Percentiles rank a stretch among this genome's conserved stretches.
Evolutionary conservation across 352 stramenopile genomes (phyloP).

Genomic region (Halophytophthora batemanensis): DNA sequence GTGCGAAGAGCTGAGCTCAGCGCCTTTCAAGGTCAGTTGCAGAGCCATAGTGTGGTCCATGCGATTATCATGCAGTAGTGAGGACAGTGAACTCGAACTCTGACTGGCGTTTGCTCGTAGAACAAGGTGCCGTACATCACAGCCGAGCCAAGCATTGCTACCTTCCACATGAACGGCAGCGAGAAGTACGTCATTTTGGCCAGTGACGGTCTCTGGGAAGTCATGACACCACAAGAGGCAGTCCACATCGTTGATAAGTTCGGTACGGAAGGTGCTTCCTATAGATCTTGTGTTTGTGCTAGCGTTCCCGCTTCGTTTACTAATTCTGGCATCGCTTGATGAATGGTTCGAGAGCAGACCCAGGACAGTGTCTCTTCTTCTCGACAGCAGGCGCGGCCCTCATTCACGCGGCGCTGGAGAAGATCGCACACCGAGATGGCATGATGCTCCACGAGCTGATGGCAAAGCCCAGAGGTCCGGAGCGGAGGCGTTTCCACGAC

Average conservation of each 20-base stretch:
- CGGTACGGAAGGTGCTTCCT: constrained; percentile 28
- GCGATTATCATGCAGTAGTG: background rate
- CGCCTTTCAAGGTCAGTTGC: constrained; percentile 81
- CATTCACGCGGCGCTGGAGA: constrained; percentile 69
- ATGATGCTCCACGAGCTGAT: constrained; percentile 72
- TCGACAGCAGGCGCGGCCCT: constrained; percentile 47
- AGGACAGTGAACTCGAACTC: background rate
- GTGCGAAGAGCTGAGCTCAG: constrained; percentile 86
- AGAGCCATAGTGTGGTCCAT: background rate
- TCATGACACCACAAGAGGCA: constrained; percentile 62
- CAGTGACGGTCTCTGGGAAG: constrained; percentile 83
- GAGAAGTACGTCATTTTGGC: constrained; percentile 78
- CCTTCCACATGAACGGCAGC: constrained; percentile 41
- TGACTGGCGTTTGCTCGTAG: constrained; percentile 16
- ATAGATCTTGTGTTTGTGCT: background rate
- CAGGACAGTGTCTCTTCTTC: constrained; percentile 55
- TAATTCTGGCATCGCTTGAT: constrained; percentile 1
- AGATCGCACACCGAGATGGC: constrained; percentile 62
- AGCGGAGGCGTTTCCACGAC: constrained; percentile 62
- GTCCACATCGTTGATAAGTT: constrained; percentile 67
- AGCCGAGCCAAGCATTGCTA: constrained; percentile 56
- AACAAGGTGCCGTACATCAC: constrained; percentile 83
- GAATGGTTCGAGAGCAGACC: constrained; percentile 19
- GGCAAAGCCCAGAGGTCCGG: constrained; percentile 40
- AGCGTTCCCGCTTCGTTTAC: background rate